Base-by-base conservation (phyloP, 805 yeast species). In the Sugiyamaella smithiae region DNA sequence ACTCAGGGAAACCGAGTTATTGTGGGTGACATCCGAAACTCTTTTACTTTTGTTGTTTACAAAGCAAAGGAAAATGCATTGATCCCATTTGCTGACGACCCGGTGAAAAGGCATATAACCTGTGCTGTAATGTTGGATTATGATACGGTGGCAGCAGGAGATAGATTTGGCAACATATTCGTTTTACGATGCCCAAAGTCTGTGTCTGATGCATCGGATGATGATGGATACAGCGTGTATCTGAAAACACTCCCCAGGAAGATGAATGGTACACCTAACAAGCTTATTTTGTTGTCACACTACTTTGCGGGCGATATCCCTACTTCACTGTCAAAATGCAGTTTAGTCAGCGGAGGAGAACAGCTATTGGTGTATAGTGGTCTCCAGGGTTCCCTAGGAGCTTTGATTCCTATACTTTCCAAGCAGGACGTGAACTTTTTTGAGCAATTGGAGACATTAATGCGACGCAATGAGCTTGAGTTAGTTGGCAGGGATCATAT, bases 81-180 rank as follows among this genome's bases (percentile, higher is more conserved):
- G 57, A 60, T 79, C 5, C 77, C 84, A 1, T 69, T 90, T 49
- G 82, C 81, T 1, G 89, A 82, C 59, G 98, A 93, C 65, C 64
- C 74, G 0, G 67, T 83, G 32, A 73, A 81, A 28, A 70, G 97
- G 26, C 85, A 84, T 59, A 73, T 84, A 2, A 84, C 95, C 0
- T 57, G 81, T 2, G 57, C 84, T 37, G 60, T 72, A 2, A 67
- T 79, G 54, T 66, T 93, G 4, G 98, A 93, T 62, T 77, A 80
- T 53, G 81, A 80, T 48, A 88, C 97, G 0, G 78, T 85, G 0
- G 69, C 85, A 35, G 88, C 87, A 1, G 96, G 96, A 11, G 98
- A 93, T 63, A 83, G 82, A 60, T 88, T 85, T 66, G 97, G 98
- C 0, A 87, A 84, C 57, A 41, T 89, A 0, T 81, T 84, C 66